Evolutionary conservation across 441 rosid species (phyloP).

Genomic region (Erodium moschatum): DNA sequence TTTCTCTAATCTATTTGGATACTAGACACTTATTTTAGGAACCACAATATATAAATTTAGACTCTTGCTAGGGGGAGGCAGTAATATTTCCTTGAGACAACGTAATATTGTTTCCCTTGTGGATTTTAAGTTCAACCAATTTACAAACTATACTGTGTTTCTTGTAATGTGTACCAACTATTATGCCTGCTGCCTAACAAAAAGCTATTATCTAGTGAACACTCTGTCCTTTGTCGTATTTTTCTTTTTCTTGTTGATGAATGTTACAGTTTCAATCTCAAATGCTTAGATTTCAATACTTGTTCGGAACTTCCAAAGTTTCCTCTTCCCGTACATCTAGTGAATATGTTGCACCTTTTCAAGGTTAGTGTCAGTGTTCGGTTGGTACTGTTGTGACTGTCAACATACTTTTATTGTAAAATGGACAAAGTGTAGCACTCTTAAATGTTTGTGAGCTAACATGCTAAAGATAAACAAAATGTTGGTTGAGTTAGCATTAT

Average conservation of each 20-base stretch:
- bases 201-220: background rate
- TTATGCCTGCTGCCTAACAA: no score
- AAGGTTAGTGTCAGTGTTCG: background rate
- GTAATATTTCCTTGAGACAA: background rate
- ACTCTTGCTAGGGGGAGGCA: background rate
- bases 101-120: background rate
- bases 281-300: constrained; percentile 2
- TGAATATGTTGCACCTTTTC: background rate
- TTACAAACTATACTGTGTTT: background rate
- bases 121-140: background rate
- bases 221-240: background rate
- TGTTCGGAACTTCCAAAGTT: background rate
- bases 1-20: background rate
- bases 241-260: background rate
- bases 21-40: background rate
- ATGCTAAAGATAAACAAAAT: no score
- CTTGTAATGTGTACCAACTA: background rate
- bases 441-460: background rate
- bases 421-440: background rate
- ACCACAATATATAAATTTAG: background rate
- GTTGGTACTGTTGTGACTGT: background rate
- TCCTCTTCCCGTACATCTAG: background rate
- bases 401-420: background rate
- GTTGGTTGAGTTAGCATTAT: background rate
- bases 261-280: background rate